Percentiles rank a stretch among this genome's conserved stretches.
These are phyloP conservation scores for Berberis vulgaris DNA, from an alignment of 164 flowering plant genomes.

Conservation along the genomic window DNA sequence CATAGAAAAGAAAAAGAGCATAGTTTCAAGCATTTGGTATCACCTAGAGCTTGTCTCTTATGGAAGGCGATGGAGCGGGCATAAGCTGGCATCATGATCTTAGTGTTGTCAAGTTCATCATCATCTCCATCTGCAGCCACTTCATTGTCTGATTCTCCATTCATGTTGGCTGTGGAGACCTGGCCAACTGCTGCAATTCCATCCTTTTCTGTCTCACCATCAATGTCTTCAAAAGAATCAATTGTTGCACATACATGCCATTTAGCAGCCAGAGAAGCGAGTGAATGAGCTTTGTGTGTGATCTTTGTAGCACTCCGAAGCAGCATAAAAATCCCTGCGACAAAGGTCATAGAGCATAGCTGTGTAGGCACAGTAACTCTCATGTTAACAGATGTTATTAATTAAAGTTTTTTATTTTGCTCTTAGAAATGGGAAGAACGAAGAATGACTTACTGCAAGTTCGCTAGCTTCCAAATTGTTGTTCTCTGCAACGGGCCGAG, in stretches of 20 bases:
- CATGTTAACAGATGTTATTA: too few relatives aligned
- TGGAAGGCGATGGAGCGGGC: constrained; percentile 63
- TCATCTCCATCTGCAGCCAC: constrained; percentile 53
- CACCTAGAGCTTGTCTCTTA: constrained; percentile 74
- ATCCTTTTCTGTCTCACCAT: constrained; percentile 43
- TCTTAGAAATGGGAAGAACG: too few relatives aligned
- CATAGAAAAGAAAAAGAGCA: too few relatives aligned
- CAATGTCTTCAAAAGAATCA: constrained; percentile 44
- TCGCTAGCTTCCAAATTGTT: too few relatives aligned
- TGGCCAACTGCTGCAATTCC: constrained; percentile 3
- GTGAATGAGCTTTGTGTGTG: constrained; percentile 82
- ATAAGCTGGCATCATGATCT: constrained; percentile 32
- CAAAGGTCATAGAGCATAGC: constrained; percentile 72
- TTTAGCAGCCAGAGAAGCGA: constrained; percentile 69
- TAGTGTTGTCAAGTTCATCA: constrained; percentile 54
- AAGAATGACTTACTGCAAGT: too few relatives aligned
- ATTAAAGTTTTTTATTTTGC: too few relatives aligned
- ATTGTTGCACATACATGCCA: constrained; percentile 90
- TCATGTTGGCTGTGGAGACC: not conserved
- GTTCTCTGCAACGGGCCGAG: too few relatives aligned
- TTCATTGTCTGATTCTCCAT: constrained; percentile 25
- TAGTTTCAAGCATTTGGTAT: constrained; percentile 1
- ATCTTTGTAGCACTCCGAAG: constrained; percentile 80
- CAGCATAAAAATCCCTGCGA: constrained; percentile 53
- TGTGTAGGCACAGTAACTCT: constrained; percentile 16